A percentile compares a stretch with the other conserved stretches of the same genome.
Evolutionary conservation across 495 filamentous ascomycete species (phyloP).

Genomic region (Podospora australis): DNA sequence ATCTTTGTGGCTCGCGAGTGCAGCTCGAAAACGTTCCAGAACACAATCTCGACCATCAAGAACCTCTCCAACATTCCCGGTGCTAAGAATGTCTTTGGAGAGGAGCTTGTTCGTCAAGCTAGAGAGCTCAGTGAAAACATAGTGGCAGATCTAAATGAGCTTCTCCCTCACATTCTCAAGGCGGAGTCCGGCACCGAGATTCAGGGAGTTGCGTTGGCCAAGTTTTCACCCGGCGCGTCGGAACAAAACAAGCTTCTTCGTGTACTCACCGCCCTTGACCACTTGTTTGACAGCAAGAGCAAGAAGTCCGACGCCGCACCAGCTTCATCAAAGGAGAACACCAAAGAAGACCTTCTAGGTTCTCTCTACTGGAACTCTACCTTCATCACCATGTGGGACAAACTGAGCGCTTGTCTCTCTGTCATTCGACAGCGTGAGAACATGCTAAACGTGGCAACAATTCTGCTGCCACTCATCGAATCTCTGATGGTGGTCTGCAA

Average conservation of each 20-base stretch:
- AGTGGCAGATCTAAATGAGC: conserved; percentile 71
- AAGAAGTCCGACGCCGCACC: conserved; percentile 54
- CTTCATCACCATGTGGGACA: conserved; percentile 85
- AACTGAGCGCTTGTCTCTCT: conserved; percentile 83
- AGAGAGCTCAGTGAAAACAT: conserved; percentile 78
- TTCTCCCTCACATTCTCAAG: conserved; percentile 80
- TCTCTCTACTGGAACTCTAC: conserved; percentile 84
- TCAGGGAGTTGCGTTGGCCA: conserved; percentile 86
- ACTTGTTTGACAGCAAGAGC: conserved; percentile 74
- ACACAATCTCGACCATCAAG: conserved; percentile 95
- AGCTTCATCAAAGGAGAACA: conserved; percentile 43
- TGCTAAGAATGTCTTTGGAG: conserved; percentile 83
- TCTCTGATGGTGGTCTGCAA: conserved; percentile 99
- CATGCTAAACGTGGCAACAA: conserved; percentile 93
- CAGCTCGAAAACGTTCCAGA: conserved; percentile 91
- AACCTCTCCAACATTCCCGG: conserved; percentile 90
- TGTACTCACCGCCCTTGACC: conserved; percentile 90
- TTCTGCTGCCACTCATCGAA: conserved; percentile 88
- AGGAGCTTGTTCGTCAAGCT: conserved; percentile 81
- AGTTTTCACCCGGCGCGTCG: conserved; percentile 91
- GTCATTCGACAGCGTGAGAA: conserved; percentile 87
- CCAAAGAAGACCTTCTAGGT: conserved; percentile 76
- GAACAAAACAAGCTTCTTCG: conserved; percentile 93
- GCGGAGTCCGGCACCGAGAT: conserved; percentile 87
- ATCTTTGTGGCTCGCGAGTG: conserved; percentile 95